A percentile compares a stretch with the other conserved stretches of the same genome.
These are phyloP conservation scores for Aciculoconidium aculeatum DNA, from an alignment of 805 yeast genomes.

Conservation along the genomic window DNA sequence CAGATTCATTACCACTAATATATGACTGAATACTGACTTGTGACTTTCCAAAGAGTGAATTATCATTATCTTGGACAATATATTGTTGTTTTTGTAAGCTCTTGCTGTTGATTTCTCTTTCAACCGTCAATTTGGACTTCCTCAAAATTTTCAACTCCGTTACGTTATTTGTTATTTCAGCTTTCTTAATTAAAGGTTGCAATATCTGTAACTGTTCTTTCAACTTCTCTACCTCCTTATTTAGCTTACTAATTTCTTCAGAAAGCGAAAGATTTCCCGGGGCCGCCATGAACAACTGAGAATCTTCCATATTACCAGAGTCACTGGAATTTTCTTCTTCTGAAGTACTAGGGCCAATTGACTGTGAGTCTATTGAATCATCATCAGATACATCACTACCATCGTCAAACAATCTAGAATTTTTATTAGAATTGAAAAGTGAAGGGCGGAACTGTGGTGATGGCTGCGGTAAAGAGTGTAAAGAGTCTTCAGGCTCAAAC, in stretches of 20 bases:
- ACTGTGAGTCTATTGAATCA: slow-evolving; percentile 22
- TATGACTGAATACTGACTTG: slow-evolving; percentile 47
- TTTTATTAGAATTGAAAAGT: slow-evolving; percentile 12
- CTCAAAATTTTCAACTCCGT: slow-evolving; percentile 61
- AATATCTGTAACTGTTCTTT: slow-evolving; percentile 59
- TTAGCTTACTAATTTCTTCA: slow-evolving; percentile 59
- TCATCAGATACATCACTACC: slow-evolving; percentile 26
- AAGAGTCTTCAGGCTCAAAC: no score
- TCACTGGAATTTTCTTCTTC: slow-evolving; percentile 8
- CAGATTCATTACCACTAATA: slow-evolving; percentile 50
- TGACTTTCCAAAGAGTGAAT: slow-evolving; percentile 66
- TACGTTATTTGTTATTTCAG: slow-evolving; percentile 75
- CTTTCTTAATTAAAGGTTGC: slow-evolving; percentile 66
- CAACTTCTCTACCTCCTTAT: slow-evolving; percentile 51
- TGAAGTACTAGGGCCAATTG: slow-evolving; percentile 8
- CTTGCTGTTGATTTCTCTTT: slow-evolving; percentile 66
- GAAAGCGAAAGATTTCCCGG: slow-evolving; percentile 64
- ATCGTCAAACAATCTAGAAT: slow-evolving; percentile 31
- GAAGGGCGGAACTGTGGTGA: slow-evolving; percentile 12
- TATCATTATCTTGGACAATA: slow-evolving; percentile 76
- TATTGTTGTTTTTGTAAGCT: slow-evolving; percentile 76
- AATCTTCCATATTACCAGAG: slow-evolving; percentile 8
- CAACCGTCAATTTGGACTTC: slow-evolving; percentile 62
- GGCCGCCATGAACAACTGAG: slow-evolving; percentile 49
- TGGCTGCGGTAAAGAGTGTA: no score